phyloP scores from a whole-genome alignment of 768 basidiomycete species.

The Favolaschia claudopus region DNA sequence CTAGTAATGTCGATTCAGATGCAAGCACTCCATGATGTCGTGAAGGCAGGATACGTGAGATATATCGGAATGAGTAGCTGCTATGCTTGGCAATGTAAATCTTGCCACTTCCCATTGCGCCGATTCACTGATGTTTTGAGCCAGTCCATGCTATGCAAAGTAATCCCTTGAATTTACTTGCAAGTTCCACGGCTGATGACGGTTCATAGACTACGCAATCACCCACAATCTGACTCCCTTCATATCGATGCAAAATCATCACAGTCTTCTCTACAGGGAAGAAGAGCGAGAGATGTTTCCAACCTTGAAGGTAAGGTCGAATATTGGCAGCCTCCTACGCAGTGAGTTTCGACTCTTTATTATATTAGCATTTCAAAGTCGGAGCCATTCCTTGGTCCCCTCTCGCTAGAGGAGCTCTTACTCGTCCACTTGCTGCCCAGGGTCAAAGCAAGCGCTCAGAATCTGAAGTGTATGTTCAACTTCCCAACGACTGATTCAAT shows the following conservation, averaged over 20 bases:
- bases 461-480: background rate
- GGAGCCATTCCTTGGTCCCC: conserved; percentile 51
- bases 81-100: conserved; percentile 9
- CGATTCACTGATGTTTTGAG: background rate
- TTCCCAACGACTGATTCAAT: background rate
- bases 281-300: conserved; percentile 45
- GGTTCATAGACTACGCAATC: conserved; percentile 45
- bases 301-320: background rate
- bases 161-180: background rate
- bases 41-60: conserved; percentile 1
- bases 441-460: conserved; percentile 37
- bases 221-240: conserved; percentile 54
- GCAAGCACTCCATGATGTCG: conserved; percentile 3
- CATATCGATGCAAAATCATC: conserved; percentile 50
- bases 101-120: background rate
- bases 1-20: background rate
- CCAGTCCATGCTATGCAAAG: conserved; percentile 10
- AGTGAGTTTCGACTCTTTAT: no score
- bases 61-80: conserved; percentile 10
- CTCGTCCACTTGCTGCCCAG: conserved; percentile 37
- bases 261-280: background rate
- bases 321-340: background rate
- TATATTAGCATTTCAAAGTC: conserved; percentile 39
- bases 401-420: conserved; percentile 42
- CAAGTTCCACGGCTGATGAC: background rate